phyloP scores from a whole-genome alignment of 371 early-diverging fungal species.

The Rhizopus delemar region DNA sequence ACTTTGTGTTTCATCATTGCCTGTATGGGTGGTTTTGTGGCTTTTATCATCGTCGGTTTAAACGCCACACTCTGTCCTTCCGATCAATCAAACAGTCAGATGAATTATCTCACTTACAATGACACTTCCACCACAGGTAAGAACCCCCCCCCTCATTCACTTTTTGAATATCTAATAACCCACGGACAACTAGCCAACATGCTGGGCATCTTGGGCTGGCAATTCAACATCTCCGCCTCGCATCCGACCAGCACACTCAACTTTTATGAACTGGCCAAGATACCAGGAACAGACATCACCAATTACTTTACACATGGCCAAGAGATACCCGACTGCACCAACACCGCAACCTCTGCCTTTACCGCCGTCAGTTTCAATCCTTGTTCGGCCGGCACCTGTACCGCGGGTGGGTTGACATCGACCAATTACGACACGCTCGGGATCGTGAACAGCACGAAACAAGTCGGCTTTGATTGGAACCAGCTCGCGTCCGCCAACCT shows the following conservation, averaged over 20 bases:
- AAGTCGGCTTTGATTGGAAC: constrained; percentile 77
- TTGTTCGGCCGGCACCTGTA: constrained; percentile 42
- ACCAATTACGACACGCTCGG: constrained; percentile 19
- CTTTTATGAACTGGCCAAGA: constrained; percentile 25
- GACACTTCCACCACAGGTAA: constrained; percentile 42
- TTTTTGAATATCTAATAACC: no score
- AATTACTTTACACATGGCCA: constrained; percentile 50
- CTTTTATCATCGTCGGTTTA: constrained; percentile 68
- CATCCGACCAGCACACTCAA: constrained; percentile 28
- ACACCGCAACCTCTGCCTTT: constrained; percentile 35
- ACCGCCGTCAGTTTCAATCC: constrained; percentile 54
- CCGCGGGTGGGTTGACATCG: constrained; percentile 28
- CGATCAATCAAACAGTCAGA: constrained; percentile 37
- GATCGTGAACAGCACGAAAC: constrained; percentile 36
- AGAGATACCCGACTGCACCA: constrained; percentile 34
- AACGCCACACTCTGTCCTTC: constrained; percentile 58
- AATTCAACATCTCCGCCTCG: constrained; percentile 42
- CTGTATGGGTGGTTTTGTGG: constrained; percentile 69
- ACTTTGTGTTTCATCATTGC: constrained; percentile 77
- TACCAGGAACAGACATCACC: constrained; percentile 69
- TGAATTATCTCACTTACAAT: constrained; percentile 50
- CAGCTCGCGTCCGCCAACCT: constrained; percentile 48
- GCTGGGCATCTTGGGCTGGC: constrained; percentile 53
- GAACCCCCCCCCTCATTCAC: no score
- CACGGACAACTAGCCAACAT: no score